Evolutionary conservation across 805 yeast species (phyloP).

Genomic region (Candida morakotiae): DNA sequence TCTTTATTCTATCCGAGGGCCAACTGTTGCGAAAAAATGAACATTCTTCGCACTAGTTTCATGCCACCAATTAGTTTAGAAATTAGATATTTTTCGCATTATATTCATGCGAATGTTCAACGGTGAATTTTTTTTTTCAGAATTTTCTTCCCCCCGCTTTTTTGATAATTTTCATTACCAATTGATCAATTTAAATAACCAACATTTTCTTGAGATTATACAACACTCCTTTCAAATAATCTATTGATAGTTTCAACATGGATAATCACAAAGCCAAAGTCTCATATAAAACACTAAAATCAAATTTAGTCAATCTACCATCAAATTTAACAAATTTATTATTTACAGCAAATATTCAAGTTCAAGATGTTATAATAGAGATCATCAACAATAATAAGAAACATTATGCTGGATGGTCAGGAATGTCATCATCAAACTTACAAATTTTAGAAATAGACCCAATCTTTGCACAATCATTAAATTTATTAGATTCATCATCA

Average conservation of each 20-base stretch:
- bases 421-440: conserved; percentile 37
- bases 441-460: conserved; percentile 62
- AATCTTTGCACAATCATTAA: conserved; percentile 50
- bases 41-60: too few species aligned
- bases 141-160: neutral
- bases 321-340: conserved; percentile 41
- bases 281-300: conserved; percentile 31
- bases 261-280: conserved; percentile 31
- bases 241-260: conserved; percentile 19
- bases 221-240: neutral
- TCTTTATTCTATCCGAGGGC: conserved; percentile 1
- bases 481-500: conserved; percentile 39
- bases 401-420: conserved; percentile 64
- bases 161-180: neutral
- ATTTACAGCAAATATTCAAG: conserved; percentile 48
- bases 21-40: neutral
- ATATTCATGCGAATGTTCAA: too few species aligned
- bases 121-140: neutral
- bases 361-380: conserved; percentile 58
- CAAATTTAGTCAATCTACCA: conserved; percentile 56
- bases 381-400: conserved; percentile 19
- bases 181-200: neutral
- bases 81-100: neutral
- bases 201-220: too few species aligned
- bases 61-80: too few species aligned